Percentiles rank a stretch among this genome's conserved stretches.
These are phyloP conservation scores for Mycosarcoma mackinlayi DNA, from an alignment of 1,284 basidiomycete species.

Conservation along the genomic window DNA sequence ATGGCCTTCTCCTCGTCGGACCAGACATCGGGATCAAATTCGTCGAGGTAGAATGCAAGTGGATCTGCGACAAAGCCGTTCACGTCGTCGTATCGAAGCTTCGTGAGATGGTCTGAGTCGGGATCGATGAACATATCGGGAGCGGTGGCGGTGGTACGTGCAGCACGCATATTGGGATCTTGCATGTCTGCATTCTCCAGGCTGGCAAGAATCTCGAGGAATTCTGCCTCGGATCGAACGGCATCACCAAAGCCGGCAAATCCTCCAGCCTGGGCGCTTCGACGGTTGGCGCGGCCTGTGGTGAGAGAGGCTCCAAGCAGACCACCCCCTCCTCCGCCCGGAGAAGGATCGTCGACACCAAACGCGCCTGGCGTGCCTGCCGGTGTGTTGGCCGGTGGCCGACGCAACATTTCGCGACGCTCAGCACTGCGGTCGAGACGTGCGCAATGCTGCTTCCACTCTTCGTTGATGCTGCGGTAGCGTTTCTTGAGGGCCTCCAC, in stretches of 20 bases:
- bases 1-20: slow-evolving; percentile 83
- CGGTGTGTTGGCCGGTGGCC: slow-evolving; percentile 38
- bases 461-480: slow-evolving; percentile 58
- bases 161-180: slow-evolving; percentile 86
- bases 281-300: slow-evolving; percentile 51
- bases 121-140: slow-evolving; percentile 87
- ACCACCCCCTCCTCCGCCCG: slow-evolving; percentile 18
- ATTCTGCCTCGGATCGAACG: slow-evolving; percentile 93
- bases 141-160: slow-evolving; percentile 86
- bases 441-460: slow-evolving; percentile 61
- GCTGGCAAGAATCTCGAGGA: slow-evolving; percentile 94
- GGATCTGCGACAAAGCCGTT: slow-evolving; percentile 85
- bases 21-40: slow-evolving; percentile 73
- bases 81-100: slow-evolving; percentile 79
- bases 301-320: slow-evolving; percentile 27
- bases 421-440: slow-evolving; percentile 58
- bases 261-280: slow-evolving; percentile 51
- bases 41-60: slow-evolving; percentile 72
- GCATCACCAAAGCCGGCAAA: slow-evolving; percentile 78
- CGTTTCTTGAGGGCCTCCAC: slow-evolving; percentile 48
- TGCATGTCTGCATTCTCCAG: slow-evolving; percentile 90
- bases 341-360: slow-evolving; percentile 30
- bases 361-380: slow-evolving; percentile 39
- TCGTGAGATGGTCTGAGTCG: slow-evolving; percentile 72
- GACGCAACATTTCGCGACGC: slow-evolving; percentile 46